Evolutionary conservation across 2,329 filamentous ascomycete genomes (phyloP).

Genomic region (Aspergillus flavus): DNA sequence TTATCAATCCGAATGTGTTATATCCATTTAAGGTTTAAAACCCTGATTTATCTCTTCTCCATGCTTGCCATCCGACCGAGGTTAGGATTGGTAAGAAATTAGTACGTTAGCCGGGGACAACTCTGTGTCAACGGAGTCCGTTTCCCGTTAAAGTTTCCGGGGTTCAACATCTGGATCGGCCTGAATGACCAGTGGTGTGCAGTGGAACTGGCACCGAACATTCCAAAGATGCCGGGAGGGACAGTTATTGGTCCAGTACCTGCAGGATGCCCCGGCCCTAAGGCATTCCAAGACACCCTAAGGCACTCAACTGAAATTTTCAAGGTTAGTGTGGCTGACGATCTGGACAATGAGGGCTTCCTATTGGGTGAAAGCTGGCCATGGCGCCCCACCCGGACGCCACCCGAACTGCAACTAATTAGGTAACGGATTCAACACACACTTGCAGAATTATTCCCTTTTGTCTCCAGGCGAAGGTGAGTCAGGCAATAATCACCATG

Average conservation of each 20-base stretch:
- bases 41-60: background rate
- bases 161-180: background rate
- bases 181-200: background rate
- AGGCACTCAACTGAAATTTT: background rate
- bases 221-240: background rate
- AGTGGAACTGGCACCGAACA: background rate
- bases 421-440: slow-evolving; percentile 1
- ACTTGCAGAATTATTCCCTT: background rate
- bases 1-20: background rate
- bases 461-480: background rate
- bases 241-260: background rate
- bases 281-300: background rate
- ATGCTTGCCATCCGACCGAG: background rate
- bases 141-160: slow-evolving; percentile 1
- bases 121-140: background rate
- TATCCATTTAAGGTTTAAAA: background rate
- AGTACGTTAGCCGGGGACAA: no score
- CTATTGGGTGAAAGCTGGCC: background rate
- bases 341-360: background rate
- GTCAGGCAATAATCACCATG: background rate
- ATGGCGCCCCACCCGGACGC: background rate
- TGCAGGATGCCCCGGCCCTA: background rate
- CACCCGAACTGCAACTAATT: background rate
- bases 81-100: no score
- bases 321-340: background rate